A percentile compares a stretch with the other conserved stretches of the same genome.
Conservation (phyloP, 2,329 filamentous ascomycete genomes). For the Fusarium chlamydosporum region DNA sequence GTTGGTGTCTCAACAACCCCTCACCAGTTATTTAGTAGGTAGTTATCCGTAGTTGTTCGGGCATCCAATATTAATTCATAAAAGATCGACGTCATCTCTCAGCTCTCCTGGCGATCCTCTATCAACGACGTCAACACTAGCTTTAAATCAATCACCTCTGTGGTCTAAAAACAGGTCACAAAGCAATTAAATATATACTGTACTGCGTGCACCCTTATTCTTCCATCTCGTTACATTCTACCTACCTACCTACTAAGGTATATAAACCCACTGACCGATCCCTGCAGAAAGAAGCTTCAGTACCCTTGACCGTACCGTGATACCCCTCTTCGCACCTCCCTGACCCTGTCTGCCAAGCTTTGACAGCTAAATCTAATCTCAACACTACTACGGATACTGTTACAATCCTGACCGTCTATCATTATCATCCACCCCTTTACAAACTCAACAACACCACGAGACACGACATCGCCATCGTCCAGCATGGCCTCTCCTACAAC, state of each 20-base stretch:
- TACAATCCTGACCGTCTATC: constrained; percentile 23
- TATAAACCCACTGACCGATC: constrained; percentile 16
- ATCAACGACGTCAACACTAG: constrained; percentile 42
- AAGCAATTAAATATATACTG: constrained; percentile 5
- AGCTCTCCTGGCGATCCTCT: constrained; percentile 38
- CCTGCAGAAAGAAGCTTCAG: constrained; percentile 34
- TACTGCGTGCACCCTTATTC: not conserved
- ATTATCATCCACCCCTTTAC: constrained; percentile 13
- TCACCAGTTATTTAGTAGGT: constrained; percentile 7
- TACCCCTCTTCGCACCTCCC: constrained; percentile 40
- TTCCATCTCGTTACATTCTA: not conserved
- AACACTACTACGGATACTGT: constrained; percentile 17
- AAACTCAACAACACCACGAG: constrained; percentile 2
- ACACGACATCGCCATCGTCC: constrained; percentile 4
- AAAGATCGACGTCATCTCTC: constrained; percentile 36
- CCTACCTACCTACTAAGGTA: not conserved
- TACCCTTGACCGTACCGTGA: constrained; percentile 39
- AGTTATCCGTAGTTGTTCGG: no score
- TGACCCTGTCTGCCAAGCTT: constrained; percentile 43
- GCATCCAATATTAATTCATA: not conserved
- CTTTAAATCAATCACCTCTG: constrained; percentile 12
- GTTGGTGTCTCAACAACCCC: constrained; percentile 37
- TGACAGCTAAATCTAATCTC: constrained; percentile 35
- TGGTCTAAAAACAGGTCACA: not conserved
- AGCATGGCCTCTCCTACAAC: constrained; percentile 54